Conservation (phyloP, 78 protist species). For the Dictyostelium capitatum region DNA sequence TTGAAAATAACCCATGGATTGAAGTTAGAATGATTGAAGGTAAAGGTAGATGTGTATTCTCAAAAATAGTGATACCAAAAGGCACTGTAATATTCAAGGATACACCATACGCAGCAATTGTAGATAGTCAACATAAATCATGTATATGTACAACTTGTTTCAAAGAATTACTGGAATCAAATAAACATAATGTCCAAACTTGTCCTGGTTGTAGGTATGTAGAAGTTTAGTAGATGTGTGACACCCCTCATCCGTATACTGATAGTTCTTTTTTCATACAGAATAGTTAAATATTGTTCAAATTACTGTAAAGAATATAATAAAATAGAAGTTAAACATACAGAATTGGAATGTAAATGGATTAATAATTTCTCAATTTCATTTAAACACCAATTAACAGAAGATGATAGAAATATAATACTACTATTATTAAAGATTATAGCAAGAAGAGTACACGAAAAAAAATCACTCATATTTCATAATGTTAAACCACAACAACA, state of each 20-base stretch:
- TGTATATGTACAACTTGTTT: constrained; percentile 69
- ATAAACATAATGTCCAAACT: constrained; percentile 36
- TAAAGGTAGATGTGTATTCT: constrained; percentile 50
- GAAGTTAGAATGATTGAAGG: background rate
- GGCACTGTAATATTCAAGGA: constrained; percentile 38
- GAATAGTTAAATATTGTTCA: constrained; percentile 42
- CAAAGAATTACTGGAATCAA: constrained; percentile 29
- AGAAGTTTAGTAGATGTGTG: no score
- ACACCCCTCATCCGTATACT: no score
- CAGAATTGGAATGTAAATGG: constrained; percentile 57
- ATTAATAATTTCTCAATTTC: constrained; percentile 18
- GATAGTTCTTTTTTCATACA: background rate
- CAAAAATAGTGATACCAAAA: constrained; percentile 49
- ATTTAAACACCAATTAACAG: constrained; percentile 39
- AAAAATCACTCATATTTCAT: constrained; percentile 14
- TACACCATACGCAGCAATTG: constrained; percentile 39
- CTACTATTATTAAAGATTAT: constrained; percentile 38
- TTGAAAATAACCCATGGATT: constrained; percentile 31
- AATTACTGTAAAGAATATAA: constrained; percentile 36
- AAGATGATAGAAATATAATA: constrained; percentile 55
- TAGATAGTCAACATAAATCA: constrained; percentile 40
- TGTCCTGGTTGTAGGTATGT: constrained; percentile 70
- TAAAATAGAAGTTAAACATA: constrained; percentile 30
- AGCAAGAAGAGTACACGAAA: constrained; percentile 6
- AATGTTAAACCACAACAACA: background rate